Evolutionary conservation across 441 rosid genomes (phyloP).

Genomic region (Erodium texanum): DNA sequence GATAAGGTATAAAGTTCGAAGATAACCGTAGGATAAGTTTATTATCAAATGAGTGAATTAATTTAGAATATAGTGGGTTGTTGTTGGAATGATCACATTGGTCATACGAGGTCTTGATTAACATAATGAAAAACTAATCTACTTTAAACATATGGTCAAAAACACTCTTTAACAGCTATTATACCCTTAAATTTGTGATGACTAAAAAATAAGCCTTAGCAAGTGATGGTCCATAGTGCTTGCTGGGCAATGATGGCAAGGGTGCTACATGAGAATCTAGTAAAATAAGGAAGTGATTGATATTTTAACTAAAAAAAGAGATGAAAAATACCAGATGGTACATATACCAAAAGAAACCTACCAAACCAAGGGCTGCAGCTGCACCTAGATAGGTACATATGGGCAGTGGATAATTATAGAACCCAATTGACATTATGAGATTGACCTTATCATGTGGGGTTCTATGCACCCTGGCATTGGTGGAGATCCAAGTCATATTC

Average conservation of each 20-base stretch:
- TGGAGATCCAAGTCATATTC: conserved; percentile 35
- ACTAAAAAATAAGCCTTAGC: not conserved
- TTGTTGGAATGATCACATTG: not conserved
- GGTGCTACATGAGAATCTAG: not conserved
- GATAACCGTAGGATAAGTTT: no score
- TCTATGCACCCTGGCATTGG: no score
- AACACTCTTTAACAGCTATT: not conserved
- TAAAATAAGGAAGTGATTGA: not conserved
- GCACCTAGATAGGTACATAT: conserved; percentile 1
- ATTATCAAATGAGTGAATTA: not conserved
- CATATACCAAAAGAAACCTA: not conserved
- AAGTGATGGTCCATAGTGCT: not conserved
- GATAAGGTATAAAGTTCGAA: no score
- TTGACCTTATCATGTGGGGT: conserved; percentile 24
- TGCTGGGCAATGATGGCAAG: conserved; percentile 1
- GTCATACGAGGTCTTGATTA: conserved; percentile 1
- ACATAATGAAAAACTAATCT: conserved; percentile 1
- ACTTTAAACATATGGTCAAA: not conserved
- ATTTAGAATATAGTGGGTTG: conserved; percentile 2
- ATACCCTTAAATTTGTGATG: not conserved
- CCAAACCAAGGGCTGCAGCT: not conserved
- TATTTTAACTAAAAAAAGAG: not conserved
- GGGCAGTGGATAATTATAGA: conserved; percentile 3
- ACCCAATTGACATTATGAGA: conserved; percentile 15
- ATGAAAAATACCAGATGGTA: not conserved